These are phyloP conservation scores for Picochlorum sp. DNA, from an alignment of 139 green algal species.

Conservation along the genomic window DNA sequence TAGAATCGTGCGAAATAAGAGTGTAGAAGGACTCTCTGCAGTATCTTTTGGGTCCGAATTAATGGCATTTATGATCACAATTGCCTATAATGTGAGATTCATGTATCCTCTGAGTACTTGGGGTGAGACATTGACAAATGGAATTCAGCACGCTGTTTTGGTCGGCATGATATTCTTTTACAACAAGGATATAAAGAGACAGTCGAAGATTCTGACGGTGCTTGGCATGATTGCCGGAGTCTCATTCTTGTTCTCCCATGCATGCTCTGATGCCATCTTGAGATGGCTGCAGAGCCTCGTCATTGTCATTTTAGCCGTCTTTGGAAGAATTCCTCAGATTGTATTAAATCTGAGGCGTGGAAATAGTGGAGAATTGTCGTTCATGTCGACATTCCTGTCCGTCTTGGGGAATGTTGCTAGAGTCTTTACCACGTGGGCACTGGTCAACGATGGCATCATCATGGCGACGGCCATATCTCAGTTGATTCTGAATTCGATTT, in stretches of 20 bases:
- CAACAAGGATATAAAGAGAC: not conserved
- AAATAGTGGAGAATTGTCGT: slow-evolving; percentile 61
- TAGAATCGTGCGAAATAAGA: slow-evolving; percentile 34
- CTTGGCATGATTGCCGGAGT: not conserved
- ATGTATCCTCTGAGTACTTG: slow-evolving; percentile 56
- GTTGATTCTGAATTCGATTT: slow-evolving; percentile 27
- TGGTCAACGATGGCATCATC: slow-evolving; percentile 49
- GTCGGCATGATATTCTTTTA: slow-evolving; percentile 8
- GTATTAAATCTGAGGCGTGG: slow-evolving; percentile 58
- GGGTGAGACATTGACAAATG: slow-evolving; percentile 29
- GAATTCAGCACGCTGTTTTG: not conserved
- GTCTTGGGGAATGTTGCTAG: slow-evolving; percentile 56
- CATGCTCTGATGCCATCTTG: not conserved
- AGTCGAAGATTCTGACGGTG: not conserved
- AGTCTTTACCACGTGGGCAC: slow-evolving; percentile 61
- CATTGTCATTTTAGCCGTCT: slow-evolving; percentile 13
- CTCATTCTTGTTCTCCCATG: slow-evolving; percentile 5
- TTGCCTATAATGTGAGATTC: slow-evolving; percentile 54
- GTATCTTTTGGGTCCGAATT: slow-evolving; percentile 53
- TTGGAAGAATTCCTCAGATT: slow-evolving; percentile 62
- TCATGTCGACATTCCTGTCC: slow-evolving; percentile 54
- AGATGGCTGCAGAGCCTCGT: not conserved
- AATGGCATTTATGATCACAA: slow-evolving; percentile 52
- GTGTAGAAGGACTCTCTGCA: slow-evolving; percentile 45
- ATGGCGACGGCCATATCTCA: slow-evolving; percentile 23